phyloP scores from a whole-genome alignment of 2,329 filamentous ascomycete species.

The Tolypocladium cylindrosporum region DNA sequence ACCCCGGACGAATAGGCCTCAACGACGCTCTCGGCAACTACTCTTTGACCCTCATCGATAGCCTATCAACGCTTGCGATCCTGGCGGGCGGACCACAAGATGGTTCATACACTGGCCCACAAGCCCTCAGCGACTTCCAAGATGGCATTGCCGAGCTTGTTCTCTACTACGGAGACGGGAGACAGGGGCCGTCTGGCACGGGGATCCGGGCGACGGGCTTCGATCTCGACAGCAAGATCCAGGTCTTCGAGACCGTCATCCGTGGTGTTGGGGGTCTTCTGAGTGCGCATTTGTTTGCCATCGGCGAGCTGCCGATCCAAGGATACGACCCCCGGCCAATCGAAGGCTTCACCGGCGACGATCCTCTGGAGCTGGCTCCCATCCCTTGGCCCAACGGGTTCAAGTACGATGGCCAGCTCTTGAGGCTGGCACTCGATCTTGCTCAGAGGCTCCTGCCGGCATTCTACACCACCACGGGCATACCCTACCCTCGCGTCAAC shows the following conservation, averaged over 20 bases:
- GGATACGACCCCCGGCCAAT: constrained; percentile 53
- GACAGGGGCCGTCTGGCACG: constrained; percentile 53
- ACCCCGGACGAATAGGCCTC: constrained; percentile 72
- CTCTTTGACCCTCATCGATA: constrained; percentile 90
- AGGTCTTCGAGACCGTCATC: constrained; percentile 97
- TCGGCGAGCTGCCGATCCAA: constrained; percentile 78
- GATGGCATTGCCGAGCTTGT: constrained; percentile 68
- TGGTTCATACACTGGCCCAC: constrained; percentile 23
- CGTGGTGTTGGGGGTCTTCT: constrained; percentile 82
- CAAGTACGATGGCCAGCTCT: constrained; percentile 77
- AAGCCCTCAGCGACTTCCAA: constrained; percentile 66
- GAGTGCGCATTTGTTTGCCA: constrained; percentile 87
- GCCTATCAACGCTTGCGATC: constrained; percentile 86
- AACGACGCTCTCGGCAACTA: constrained; percentile 98
- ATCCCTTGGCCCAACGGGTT: constrained; percentile 71
- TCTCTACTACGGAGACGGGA: constrained; percentile 78
- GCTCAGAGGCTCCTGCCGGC: constrained; percentile 78
- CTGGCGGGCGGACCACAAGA: constrained; percentile 61
- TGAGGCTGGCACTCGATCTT: constrained; percentile 82
- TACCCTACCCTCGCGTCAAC: constrained; percentile 93
- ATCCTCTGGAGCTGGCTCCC: constrained; percentile 35
- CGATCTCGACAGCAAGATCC: constrained; percentile 93
- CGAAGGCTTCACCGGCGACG: constrained; percentile 16
- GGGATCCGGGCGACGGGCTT: constrained; percentile 73
- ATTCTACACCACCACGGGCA: constrained; percentile 81